phyloP scores from a whole-genome alignment of 1,139 yeast genomes.

The Yamadazyma taylorii region DNA sequence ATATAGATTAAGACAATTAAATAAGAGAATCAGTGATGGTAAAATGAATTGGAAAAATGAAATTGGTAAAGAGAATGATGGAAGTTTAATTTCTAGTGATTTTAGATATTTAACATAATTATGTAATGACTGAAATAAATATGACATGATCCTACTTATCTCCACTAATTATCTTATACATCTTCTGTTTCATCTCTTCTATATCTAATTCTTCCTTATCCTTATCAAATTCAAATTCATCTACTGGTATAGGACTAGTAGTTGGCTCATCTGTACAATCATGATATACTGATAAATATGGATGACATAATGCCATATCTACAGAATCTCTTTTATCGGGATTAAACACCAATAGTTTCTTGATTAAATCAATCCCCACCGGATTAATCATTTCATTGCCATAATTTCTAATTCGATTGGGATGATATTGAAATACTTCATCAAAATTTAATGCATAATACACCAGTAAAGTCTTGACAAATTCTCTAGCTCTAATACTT shows the following conservation, averaged over 20 bases:
- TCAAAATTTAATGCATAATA: slow-evolving; percentile 9
- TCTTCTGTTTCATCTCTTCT: slow-evolving; percentile 66
- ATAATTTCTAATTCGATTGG: slow-evolving; percentile 19
- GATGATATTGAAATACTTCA: slow-evolving; percentile 18
- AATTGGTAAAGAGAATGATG: slow-evolving; percentile 47
- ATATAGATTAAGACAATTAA: slow-evolving; percentile 37
- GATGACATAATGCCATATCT: slow-evolving; percentile 78
- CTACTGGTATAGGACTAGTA: slow-evolving; percentile 69
- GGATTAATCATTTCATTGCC: slow-evolving; percentile 48
- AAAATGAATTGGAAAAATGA: slow-evolving; percentile 54
- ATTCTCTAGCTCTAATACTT: slow-evolving; percentile 62
- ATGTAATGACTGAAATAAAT: no score
- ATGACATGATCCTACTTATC: no score
- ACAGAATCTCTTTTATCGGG: slow-evolving; percentile 79
- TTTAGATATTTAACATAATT: slow-evolving; percentile 48
- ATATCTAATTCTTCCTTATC: slow-evolving; percentile 60
- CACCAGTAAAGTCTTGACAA: slow-evolving; percentile 55
- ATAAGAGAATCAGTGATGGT: slow-evolving; percentile 44
- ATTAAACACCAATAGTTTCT: slow-evolving; percentile 73
- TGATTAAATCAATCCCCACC: slow-evolving; percentile 73
- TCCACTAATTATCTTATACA: slow-evolving; percentile 35
- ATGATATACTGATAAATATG: slow-evolving; percentile 77
- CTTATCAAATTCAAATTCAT: slow-evolving; percentile 81
- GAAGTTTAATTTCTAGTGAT: slow-evolving; percentile 41
- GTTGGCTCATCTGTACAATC: slow-evolving; percentile 83